Conservation (phyloP, 2,329 filamentous ascomycete genomes). For the Waltergamsia citrina region DNA sequence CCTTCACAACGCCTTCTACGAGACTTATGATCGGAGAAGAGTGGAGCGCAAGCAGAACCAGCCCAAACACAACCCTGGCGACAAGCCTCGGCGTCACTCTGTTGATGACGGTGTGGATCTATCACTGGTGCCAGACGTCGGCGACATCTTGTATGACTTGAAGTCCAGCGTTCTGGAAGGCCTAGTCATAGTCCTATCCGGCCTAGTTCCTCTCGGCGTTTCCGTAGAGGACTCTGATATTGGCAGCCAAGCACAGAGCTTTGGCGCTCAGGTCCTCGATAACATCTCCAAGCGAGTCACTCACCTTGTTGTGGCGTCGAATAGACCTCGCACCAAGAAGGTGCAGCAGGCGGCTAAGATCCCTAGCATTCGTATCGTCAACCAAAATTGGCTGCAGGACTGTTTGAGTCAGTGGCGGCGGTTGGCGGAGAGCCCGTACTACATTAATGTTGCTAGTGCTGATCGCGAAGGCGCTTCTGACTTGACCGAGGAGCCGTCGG, state of each 20-base stretch:
- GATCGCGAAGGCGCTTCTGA: conserved; percentile 35
- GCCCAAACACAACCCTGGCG: conserved; percentile 22
- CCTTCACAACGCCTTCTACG: conserved; percentile 74
- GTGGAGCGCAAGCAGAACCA: conserved; percentile 21
- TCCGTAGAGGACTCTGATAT: conserved; percentile 78
- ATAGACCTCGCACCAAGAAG: conserved; percentile 76
- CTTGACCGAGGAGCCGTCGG: conserved; percentile 17
- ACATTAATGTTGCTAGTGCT: conserved; percentile 62
- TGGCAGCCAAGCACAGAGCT: conserved; percentile 75
- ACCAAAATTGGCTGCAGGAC: conserved; percentile 79
- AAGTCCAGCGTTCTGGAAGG: conserved; percentile 69
- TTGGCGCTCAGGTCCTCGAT: conserved; percentile 60
- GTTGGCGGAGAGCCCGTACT: conserved; percentile 68
- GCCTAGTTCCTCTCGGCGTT: conserved; percentile 74
- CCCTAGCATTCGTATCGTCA: conserved; percentile 80
- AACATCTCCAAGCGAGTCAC: conserved; percentile 55
- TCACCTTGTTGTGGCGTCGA: conserved; percentile 63
- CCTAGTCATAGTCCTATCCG: conserved; percentile 77
- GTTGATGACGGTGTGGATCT: conserved; percentile 33
- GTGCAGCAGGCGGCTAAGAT: conserved; percentile 78
- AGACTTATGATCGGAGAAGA: conserved; percentile 61
- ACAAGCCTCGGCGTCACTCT: conserved; percentile 17
- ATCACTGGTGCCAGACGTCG: conserved; percentile 68
- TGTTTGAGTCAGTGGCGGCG: conserved; percentile 77
- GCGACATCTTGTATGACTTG: conserved; percentile 71